A percentile compares a stretch with the other conserved stretches of the same genome.
These are phyloP conservation scores for Porphyra umbilicalis DNA, from an alignment of 31 red algal genomes.

Conservation along the genomic window DNA sequence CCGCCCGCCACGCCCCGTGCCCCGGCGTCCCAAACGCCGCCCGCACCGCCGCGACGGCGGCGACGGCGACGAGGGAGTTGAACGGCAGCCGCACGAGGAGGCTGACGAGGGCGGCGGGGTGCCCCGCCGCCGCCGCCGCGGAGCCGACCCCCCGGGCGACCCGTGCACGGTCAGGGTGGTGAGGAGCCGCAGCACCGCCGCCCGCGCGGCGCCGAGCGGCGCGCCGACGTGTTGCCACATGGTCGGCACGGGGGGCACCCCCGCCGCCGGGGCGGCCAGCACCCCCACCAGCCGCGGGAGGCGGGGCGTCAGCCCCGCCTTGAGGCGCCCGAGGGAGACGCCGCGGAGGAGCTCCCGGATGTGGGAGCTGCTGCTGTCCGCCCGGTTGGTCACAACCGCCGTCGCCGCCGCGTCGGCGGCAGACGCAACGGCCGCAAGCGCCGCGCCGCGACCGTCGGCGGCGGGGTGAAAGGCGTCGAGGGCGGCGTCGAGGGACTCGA, in stretches of 20 bases:
- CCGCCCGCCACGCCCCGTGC: not conserved
- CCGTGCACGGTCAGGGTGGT: not conserved
- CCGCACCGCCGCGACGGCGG: not conserved
- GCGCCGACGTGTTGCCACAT: not conserved
- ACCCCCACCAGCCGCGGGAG: not conserved
- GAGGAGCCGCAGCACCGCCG: not conserved
- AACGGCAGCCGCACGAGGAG: not conserved
- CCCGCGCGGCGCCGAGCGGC: not conserved
- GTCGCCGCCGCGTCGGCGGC: not conserved
- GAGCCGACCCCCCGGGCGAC: not conserved
- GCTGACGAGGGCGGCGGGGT: not conserved
- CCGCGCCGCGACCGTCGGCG: not conserved
- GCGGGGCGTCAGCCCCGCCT: not conserved
- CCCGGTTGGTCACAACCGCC: not conserved
- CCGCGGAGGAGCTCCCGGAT: not conserved
- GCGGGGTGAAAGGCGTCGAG: not conserved
- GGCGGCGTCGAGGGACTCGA: not conserved
- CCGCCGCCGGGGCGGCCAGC: not conserved
- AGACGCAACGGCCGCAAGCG: not conserved
- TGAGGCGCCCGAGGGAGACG: not conserved
- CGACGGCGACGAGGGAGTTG: not conserved
- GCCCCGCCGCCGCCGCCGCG: not conserved
- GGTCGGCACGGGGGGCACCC: not conserved
- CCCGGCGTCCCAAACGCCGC: not conserved
- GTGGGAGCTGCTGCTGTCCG: not conserved